A percentile compares a stretch with the other conserved stretches of the same genome.
phyloP scores from a whole-genome alignment of 352 stramenopile species.

The Elongisporangium prolatum region DNA sequence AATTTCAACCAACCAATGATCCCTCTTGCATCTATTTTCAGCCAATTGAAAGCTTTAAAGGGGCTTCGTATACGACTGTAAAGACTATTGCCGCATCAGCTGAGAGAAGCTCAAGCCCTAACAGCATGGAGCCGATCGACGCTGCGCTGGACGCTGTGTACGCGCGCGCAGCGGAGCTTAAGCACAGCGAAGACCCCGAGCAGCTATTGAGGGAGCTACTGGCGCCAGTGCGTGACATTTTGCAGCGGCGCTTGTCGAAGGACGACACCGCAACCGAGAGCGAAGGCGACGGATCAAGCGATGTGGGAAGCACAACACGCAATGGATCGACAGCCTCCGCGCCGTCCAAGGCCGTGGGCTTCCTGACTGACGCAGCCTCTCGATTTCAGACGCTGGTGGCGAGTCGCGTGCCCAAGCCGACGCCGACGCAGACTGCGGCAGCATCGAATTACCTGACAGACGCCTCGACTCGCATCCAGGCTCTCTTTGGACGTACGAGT shows the following conservation, averaged over 20 bases:
- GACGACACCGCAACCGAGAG: not conserved
- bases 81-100: not conserved
- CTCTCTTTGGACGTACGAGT: slow-evolving; percentile 7
- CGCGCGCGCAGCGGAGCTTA: slow-evolving; percentile 35
- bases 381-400: slow-evolving; percentile 31
- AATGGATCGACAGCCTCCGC: not conserved
- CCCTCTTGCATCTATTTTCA: not conserved
- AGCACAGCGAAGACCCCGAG: slow-evolving; percentile 31
- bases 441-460: not conserved
- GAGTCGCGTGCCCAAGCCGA: slow-evolving; percentile 4
- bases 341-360: not conserved
- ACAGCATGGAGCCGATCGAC: slow-evolving; percentile 53
- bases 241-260: slow-evolving; percentile 20
- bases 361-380: slow-evolving; percentile 33
- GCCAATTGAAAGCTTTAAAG: not conserved
- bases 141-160: slow-evolving; percentile 46
- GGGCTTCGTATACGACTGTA: not conserved
- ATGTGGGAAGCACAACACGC: not conserved
- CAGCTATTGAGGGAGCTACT: slow-evolving; percentile 37
- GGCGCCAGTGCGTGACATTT: slow-evolving; percentile 38
- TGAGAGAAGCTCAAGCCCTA: not conserved
- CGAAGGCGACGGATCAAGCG: not conserved
- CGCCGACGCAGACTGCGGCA: not conserved
- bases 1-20: not conserved
- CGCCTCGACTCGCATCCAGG: slow-evolving; percentile 7